Conservation (phyloP, 495 filamentous ascomycete species). For the Penicillium macrosclerotiorum region DNA sequence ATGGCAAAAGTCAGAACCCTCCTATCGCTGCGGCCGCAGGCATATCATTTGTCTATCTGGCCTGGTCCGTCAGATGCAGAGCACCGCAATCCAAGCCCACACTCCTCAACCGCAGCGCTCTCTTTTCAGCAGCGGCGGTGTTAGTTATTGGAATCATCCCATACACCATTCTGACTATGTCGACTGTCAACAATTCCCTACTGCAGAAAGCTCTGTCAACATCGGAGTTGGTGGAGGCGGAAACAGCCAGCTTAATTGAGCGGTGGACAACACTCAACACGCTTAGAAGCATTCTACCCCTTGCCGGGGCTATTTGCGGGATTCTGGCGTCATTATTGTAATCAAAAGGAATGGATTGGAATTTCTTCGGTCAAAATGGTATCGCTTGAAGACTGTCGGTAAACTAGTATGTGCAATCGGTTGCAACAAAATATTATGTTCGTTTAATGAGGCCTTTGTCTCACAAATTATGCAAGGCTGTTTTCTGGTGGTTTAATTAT, state of each 20-base stretch:
- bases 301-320: constrained; percentile 24
- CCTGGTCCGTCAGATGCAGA: constrained; percentile 29
- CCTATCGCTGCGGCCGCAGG: constrained; percentile 28
- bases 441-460: too few species aligned
- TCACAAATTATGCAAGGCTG: too few species aligned
- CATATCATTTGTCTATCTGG: constrained; percentile 38
- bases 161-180: constrained; percentile 30
- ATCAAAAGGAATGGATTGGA: neutral
- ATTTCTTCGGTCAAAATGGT: too few species aligned
- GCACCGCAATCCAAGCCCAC: constrained; percentile 26
- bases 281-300: constrained; percentile 33
- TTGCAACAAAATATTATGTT: too few species aligned
- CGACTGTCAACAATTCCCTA: constrained; percentile 24
- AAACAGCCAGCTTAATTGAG: constrained; percentile 25
- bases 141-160: constrained; percentile 39
- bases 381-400: too few species aligned
- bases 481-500: too few species aligned
- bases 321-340: constrained; percentile 10
- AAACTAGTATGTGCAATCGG: too few species aligned
- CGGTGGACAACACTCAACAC: constrained; percentile 38
- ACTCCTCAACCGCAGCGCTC: constrained; percentile 2
- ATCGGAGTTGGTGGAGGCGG: constrained; percentile 14
- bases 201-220: constrained; percentile 12
- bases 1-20: constrained; percentile 34
- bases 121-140: constrained; percentile 30